These are phyloP conservation scores for Syzygium syzygioides DNA, from an alignment of 441 rosid species.

Conservation along the genomic window DNA sequence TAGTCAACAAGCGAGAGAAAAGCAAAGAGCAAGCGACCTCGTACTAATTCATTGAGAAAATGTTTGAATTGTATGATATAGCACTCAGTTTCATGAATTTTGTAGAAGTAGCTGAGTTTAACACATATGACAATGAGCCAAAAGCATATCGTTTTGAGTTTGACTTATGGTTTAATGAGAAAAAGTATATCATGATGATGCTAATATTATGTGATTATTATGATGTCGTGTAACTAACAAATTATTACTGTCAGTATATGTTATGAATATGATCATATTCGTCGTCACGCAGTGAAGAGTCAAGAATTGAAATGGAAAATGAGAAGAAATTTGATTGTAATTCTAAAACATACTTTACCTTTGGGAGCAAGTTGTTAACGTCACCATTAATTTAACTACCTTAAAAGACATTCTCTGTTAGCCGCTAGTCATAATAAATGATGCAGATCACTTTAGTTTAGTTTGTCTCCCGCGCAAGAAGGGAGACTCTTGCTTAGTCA, in stretches of 20 bases:
- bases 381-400: neutral
- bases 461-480: neutral
- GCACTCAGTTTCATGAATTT: neutral
- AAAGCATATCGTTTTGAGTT: neutral
- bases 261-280: neutral
- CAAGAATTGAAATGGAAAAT: neutral
- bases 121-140: neutral
- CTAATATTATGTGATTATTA: rapidly evolving
- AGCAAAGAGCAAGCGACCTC: neutral
- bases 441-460: neutral
- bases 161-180: neutral
- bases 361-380: neutral
- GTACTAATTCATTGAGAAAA: neutral
- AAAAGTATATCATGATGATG: neutral
- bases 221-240: neutral
- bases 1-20: neutral
- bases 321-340: neutral
- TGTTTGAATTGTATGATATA: neutral
- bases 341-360: neutral
- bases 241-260: neutral
- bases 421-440: neutral
- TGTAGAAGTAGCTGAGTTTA: neutral
- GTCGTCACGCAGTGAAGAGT: neutral
- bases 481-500: neutral
- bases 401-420: neutral